Evolutionary conservation across 169 alveolate genomes (phyloP).

Genomic region (Eimeria praecox): DNA sequence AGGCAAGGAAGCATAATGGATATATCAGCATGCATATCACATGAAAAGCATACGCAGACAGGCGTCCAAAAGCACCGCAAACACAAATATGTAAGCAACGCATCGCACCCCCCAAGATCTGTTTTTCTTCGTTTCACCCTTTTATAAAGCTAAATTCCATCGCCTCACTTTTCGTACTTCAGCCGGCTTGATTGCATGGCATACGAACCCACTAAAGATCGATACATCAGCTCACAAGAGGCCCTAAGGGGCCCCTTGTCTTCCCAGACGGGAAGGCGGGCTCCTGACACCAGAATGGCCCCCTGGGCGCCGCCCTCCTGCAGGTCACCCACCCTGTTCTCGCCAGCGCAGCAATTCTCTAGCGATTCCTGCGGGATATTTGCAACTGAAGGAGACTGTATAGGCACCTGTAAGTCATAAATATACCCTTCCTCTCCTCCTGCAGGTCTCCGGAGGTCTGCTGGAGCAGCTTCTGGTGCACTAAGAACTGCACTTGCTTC

Average conservation of each 20-base stretch:
- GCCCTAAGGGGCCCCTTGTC: slow-evolving; percentile 49
- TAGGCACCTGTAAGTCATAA: not conserved
- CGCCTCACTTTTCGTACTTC: slow-evolving; percentile 64
- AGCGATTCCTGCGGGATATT: not conserved
- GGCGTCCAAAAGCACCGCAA: too few relatives aligned
- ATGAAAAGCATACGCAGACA: not conserved
- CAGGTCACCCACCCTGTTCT: not conserved
- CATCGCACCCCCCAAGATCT: too few relatives aligned
- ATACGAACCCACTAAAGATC: slow-evolving; percentile 74
- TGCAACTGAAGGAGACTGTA: not conserved
- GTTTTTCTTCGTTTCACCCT: too few relatives aligned
- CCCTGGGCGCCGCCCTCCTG: not conserved
- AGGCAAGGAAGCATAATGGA: not conserved
- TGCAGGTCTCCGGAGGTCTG: not conserved
- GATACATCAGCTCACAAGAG: slow-evolving; percentile 79
- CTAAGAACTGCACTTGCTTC: not conserved
- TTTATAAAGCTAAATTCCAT: not conserved
- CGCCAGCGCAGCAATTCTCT: not conserved
- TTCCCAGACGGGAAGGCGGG: slow-evolving; percentile 5
- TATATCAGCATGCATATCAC: not conserved
- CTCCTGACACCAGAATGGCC: not conserved
- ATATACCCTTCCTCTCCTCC: not conserved
- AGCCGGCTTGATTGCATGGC: slow-evolving; percentile 74
- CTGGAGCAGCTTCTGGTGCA: not conserved
- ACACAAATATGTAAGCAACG: too few relatives aligned